Conservation (phyloP, 2,329 filamentous ascomycete genomes). For the Claviceps fusiformis region DNA sequence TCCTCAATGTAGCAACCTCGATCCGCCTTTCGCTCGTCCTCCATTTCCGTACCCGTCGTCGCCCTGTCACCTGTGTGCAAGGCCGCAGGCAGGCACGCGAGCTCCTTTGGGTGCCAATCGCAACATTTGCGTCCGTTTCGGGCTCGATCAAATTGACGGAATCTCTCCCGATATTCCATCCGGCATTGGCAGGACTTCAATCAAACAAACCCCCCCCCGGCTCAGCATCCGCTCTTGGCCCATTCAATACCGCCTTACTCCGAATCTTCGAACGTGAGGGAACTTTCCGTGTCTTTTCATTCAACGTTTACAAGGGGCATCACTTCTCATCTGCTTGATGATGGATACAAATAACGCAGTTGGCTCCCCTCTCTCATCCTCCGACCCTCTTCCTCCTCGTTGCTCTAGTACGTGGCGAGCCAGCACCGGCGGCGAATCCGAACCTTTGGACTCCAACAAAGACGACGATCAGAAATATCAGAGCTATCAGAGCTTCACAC, state of each 20-base stretch:
- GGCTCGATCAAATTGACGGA: not conserved
- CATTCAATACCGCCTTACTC: not conserved
- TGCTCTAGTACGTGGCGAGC: slow-evolving; percentile 40
- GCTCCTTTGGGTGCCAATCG: not conserved
- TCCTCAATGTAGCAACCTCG: not conserved
- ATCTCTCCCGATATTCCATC: not conserved
- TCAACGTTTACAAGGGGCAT: not conserved
- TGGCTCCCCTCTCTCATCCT: not conserved
- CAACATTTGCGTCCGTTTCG: not conserved
- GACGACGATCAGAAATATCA: not conserved
- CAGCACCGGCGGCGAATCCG: slow-evolving; percentile 7
- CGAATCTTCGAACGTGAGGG: not conserved
- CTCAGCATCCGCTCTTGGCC: not conserved
- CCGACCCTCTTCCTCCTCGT: slow-evolving; percentile 47
- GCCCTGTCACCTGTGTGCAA: too few relatives aligned
- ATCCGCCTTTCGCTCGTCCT: not conserved
- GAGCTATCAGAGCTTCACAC: slow-evolving; percentile 5
- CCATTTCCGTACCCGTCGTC: not conserved
- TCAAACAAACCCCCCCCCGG: not conserved
- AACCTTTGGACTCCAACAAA: not conserved
- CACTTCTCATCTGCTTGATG: not conserved
- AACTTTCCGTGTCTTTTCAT: not conserved
- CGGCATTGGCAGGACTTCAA: not conserved
- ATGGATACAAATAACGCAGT: slow-evolving; percentile 9
- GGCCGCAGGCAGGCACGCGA: too few relatives aligned